These are phyloP conservation scores for Themeda triandra DNA, from an alignment of 176 grass and related monocot species.

Conservation along the genomic window DNA sequence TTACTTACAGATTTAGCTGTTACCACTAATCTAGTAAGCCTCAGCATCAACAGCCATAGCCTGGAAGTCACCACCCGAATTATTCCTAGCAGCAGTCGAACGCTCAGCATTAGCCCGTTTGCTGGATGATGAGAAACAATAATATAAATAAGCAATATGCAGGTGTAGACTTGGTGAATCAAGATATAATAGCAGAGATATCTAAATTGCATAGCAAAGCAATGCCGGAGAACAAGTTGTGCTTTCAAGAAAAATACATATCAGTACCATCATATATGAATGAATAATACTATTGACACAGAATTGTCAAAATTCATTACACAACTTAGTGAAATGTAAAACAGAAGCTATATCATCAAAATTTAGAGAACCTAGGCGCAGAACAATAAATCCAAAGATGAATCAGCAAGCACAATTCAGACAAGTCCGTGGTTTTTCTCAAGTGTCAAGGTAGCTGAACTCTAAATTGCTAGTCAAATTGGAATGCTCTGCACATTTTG, in stretches of 20 bases:
- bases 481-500: not conserved
- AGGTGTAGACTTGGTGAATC: not conserved
- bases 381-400: not conserved
- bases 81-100: not conserved
- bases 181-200: too few species aligned
- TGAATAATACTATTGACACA: not conserved
- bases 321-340: not conserved
- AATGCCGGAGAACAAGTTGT: too few species aligned
- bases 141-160: not conserved
- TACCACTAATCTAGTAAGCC: not conserved
- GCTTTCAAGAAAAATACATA: too few species aligned
- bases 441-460: not conserved
- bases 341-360: not conserved
- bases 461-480: not conserved
- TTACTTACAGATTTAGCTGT: slow-evolving; percentile 17
- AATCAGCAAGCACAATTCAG: not conserved
- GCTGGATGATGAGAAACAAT: not conserved
- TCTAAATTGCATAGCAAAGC: too few species aligned
- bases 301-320: not conserved
- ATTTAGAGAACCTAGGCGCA: not conserved
- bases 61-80: not conserved
- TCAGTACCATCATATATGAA: not conserved
- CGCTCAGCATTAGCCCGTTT: not conserved
- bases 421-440: not conserved
- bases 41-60: not conserved